phyloP scores from a whole-genome alignment of 768 basidiomycete genomes.

The Lepiota subincarnata region DNA sequence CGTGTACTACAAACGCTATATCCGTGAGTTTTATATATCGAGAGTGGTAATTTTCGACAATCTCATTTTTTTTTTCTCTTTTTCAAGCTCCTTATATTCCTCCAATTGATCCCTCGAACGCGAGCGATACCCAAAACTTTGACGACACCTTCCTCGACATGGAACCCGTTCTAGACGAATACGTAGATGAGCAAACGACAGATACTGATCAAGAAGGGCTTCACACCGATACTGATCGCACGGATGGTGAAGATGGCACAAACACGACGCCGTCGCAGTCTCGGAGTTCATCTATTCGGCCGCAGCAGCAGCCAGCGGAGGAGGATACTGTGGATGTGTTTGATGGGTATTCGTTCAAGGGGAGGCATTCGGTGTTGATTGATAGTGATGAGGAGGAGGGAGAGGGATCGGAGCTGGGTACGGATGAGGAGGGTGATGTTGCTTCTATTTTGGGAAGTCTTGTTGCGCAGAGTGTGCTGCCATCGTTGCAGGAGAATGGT shows the following conservation, averaged over 20 bases:
- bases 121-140: slow-evolving; percentile 96
- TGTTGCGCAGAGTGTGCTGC: not conserved
- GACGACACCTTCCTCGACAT: slow-evolving; percentile 96
- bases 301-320: slow-evolving; percentile 16
- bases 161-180: slow-evolving; percentile 85
- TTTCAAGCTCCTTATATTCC: slow-evolving; percentile 91
- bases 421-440: slow-evolving; percentile 6
- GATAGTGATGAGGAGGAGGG: slow-evolving; percentile 65
- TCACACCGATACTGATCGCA: slow-evolving; percentile 66
- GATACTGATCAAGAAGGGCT: slow-evolving; percentile 52
- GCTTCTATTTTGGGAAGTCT: slow-evolving; percentile 3
- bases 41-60: slow-evolving; percentile 7
- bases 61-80: slow-evolving; percentile 7
- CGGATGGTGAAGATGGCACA: slow-evolving; percentile 64
- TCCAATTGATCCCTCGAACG: slow-evolving; percentile 85
- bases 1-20: slow-evolving; percentile 92
- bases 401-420: slow-evolving; percentile 20
- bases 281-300: slow-evolving; percentile 67
- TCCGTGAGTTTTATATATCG: slow-evolving; percentile 61
- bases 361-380: slow-evolving; percentile 72
- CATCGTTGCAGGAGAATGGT: too few species aligned
- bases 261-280: slow-evolving; percentile 79
- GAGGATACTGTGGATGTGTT: slow-evolving; percentile 75
- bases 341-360: slow-evolving; percentile 93
- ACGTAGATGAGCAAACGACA: slow-evolving; percentile 46